Conservation (phyloP, 139 green algal species). For the Pleodorina starrii region DNA sequence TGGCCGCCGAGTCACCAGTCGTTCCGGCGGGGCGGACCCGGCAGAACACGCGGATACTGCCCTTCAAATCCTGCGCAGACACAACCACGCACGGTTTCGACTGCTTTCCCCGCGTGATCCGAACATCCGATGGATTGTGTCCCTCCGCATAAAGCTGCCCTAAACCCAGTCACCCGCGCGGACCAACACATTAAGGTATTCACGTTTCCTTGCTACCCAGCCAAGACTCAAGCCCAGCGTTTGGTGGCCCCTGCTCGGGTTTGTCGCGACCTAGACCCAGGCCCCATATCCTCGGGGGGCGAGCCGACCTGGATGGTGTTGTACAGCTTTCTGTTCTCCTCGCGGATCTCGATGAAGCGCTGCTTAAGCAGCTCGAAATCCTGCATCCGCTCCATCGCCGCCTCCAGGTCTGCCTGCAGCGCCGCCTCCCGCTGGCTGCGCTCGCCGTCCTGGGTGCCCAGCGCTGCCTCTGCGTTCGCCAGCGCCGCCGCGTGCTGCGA, state of each 20-base stretch:
- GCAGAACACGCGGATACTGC: conserved; percentile 93
- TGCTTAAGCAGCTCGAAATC: conserved; percentile 42
- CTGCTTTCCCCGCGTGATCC: no score
- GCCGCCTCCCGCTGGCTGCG: neutral
- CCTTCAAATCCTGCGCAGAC: conserved; percentile 78
- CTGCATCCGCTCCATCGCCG: conserved; percentile 29
- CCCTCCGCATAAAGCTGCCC: no score
- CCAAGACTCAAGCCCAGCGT: no score
- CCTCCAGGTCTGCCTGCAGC: conserved; percentile 46
- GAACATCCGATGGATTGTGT: no score
- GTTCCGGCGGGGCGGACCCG: conserved; percentile 79
- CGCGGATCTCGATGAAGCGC: conserved; percentile 50
- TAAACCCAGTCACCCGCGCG: no score
- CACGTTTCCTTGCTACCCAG: no score
- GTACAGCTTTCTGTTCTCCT: conserved; percentile 90
- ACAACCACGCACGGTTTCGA: no score
- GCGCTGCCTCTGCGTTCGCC: neutral
- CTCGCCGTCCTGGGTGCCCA: conserved; percentile 4
- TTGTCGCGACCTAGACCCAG: no score
- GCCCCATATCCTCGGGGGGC: no score
- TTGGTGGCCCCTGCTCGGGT: no score
- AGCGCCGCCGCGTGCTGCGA: neutral
- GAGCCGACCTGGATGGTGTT: conserved; percentile 81
- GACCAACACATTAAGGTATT: no score
- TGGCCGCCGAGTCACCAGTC: conserved; percentile 74